Evolutionary conservation across 108 stramenopile genomes (phyloP), one percentile per base, ranked within the genome.

Genomic region (Seminavis robusta): DNA sequence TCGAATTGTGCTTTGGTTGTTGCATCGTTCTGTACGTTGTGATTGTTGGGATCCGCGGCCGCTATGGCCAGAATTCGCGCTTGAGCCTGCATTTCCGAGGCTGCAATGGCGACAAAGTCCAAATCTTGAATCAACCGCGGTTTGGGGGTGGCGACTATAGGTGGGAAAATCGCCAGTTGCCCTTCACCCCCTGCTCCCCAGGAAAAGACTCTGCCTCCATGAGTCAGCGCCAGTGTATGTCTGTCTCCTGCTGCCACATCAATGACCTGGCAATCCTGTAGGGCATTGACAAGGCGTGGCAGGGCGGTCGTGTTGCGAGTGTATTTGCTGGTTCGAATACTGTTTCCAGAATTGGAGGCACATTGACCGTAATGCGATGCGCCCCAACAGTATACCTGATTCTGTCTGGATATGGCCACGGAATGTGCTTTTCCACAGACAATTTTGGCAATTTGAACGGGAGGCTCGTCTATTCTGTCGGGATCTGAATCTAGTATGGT

Each of bases 151-250:
- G 61, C 50, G 11, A 36, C 19, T 2, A 69, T 39, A 24, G 74
- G 53, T 31, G 63, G 61, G n/a, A 95, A 94, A 17, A 93, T 74
- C 17, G 96, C 98, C 41, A 97, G 80, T 61, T 98, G 98, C 5
- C 98, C 98, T 61, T 97, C 95, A 49, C 68, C 76, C 23, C 92
- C 92, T 17, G 83, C 70, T 23, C 98, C 98, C 76, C 94, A 98
- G 1, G 77, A 75, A 74, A 87, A 92, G 16, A 97, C 90, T 15
- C 88, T 50, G 13, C 94, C 96, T 33, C 81, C 88, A 17, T 59
- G 76, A 2, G 86, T 83, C 36, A 98, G 65, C 1, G 95, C 90
- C 20, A 98, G 64, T 3, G 94, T 95, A 60, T 98, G 98, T 26
- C 86, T 80, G 61, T 92, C 95, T 7, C 96, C 94, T n/a, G 87